A percentile compares a stretch with the other conserved stretches of the same genome.
Evolutionary conservation across 495 filamentous ascomycete species (phyloP).

Genomic region (Penicillium bovifimosum): DNA sequence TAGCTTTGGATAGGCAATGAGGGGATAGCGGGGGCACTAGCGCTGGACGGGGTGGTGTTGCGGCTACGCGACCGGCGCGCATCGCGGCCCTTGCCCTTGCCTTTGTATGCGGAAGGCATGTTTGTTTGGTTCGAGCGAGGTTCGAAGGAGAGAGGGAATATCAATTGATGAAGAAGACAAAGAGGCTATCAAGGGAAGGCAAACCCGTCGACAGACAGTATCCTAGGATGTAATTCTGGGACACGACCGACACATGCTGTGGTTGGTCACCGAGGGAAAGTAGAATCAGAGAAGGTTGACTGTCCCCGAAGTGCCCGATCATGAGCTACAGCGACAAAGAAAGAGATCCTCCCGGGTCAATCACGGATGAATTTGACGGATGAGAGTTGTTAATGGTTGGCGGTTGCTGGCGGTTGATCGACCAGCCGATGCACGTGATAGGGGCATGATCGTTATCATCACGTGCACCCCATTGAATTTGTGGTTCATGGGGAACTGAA

Average conservation of each 20-base stretch:
- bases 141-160: background rate
- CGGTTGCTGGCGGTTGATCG: background rate
- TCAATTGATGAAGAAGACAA: background rate
- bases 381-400: background rate
- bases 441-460: background rate
- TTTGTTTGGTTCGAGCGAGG: background rate
- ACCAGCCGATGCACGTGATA: background rate
- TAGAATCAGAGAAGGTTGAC: background rate
- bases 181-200: background rate
- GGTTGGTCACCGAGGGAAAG: background rate
- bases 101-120: constrained; percentile 55
- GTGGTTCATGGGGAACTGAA: background rate
- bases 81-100: constrained; percentile 68
- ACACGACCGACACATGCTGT: constrained; percentile 7
- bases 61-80: constrained; percentile 72
- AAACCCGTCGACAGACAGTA: background rate
- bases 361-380: background rate
- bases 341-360: background rate
- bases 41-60: constrained; percentile 72
- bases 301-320: background rate
- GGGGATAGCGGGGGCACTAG: constrained; percentile 42
- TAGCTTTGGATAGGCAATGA: constrained; percentile 50
- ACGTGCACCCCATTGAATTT: background rate
- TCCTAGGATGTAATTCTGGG: background rate
- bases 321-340: background rate